Evolutionary conservation across 2,329 filamentous ascomycete species (phyloP), one percentile per base, ranked within the genome.

Genomic region (Alternaria novae-zelandiae): DNA sequence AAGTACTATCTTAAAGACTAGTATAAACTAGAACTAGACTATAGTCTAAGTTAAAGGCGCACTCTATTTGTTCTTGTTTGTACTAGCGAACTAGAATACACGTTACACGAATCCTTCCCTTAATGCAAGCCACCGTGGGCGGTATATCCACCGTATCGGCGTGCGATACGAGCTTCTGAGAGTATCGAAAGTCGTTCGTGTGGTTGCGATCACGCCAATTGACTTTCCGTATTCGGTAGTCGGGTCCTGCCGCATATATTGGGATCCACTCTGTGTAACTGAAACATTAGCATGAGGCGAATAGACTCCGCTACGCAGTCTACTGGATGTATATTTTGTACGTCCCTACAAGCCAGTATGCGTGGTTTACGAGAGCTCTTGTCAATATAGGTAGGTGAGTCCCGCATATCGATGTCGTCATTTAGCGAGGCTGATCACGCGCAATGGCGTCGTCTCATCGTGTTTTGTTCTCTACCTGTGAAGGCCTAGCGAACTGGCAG

Each of bases 141-240:
- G 55, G 55, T 44, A 25, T 23, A 58, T 20, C 59, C 59, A 36
- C 41, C 21, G 26, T 41, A 28, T 26, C 26, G 59, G 47, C 46
- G 20, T 41, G 41, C 28, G 12, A 54, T 62, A 46, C 43, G 55
- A 62, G 55, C 10, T 12, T 32, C 11, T 17, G 8, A 36, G 26
- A 30, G 25, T 44, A 15, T 23, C 36, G 44, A 47, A 23, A 36
- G 8, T 23, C 4, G 8, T 13, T 25, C 58, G 59, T 57, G 59
- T 32, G 45, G 45, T 49, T 59, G 21, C 21, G 28, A 49, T 62
- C 17, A 45, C 21, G 45, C 28, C 26, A 54, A 10, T 28, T 11
- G 9, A 30, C 23, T 46, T 54, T 15, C 12, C 43, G 4, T 49
- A 20, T 25, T 53, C 47, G 56, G 47, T 57, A 26, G 28, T 8